These are phyloP conservation scores for Clavaria fumosa DNA, from an alignment of 768 basidiomycete species.

Conservation along the genomic window DNA sequence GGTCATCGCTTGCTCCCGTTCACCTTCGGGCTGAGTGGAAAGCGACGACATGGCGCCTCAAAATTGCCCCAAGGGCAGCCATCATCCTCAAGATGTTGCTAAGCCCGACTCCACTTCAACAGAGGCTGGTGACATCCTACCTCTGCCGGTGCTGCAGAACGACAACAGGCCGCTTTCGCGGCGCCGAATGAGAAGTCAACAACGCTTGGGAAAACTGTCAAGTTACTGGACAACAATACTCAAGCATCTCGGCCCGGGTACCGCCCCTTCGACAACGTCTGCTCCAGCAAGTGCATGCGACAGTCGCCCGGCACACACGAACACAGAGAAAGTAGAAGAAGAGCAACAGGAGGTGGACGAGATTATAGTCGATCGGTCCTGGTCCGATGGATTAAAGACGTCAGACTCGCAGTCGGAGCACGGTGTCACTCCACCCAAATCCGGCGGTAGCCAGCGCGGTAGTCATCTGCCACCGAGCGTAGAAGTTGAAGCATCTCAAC, in stretches of 20 bases:
- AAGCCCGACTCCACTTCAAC: too few species aligned
- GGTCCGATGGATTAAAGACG: slow-evolving; percentile 45
- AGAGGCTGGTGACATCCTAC: too few species aligned
- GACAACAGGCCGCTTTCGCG: slow-evolving; percentile 11
- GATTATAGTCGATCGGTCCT: slow-evolving; percentile 60
- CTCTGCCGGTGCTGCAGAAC: slow-evolving; percentile 27
- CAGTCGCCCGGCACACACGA: slow-evolving; percentile 17
- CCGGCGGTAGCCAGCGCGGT: slow-evolving; percentile 24
- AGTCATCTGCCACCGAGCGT: not conserved
- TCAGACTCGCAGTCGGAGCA: slow-evolving; percentile 39
- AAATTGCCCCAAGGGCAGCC: too few species aligned
- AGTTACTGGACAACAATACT: slow-evolving; percentile 37
- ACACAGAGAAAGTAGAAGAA: slow-evolving; percentile 18
- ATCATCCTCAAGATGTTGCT: too few species aligned
- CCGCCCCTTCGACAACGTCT: slow-evolving; percentile 40
- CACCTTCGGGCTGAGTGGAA: too few species aligned
- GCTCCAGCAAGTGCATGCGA: slow-evolving; percentile 28
- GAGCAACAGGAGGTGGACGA: slow-evolving; percentile 39
- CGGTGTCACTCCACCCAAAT: slow-evolving; percentile 31
- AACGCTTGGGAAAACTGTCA: slow-evolving; percentile 24
- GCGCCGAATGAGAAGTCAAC: slow-evolving; percentile 18
- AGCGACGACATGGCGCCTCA: too few species aligned
- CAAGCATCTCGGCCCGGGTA: slow-evolving; percentile 39
- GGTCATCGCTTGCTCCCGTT: too few species aligned
- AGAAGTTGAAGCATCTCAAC: slow-evolving; percentile 9